Evolutionary conservation across 1,284 basidiomycete species (phyloP).

Genomic region (Ganoderma meredithae): DNA sequence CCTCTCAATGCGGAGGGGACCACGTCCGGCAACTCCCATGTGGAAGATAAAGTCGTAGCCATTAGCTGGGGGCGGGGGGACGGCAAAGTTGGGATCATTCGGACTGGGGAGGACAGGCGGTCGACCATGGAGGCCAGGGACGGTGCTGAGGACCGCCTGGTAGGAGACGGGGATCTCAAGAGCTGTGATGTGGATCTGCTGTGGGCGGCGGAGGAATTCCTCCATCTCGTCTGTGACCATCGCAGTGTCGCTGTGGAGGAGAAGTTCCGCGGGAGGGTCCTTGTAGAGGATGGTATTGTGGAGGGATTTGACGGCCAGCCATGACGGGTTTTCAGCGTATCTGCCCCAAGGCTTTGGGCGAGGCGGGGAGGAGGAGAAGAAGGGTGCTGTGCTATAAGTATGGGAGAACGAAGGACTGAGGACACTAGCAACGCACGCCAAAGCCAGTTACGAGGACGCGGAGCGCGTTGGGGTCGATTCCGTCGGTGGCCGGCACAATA

Average conservation of each 20-base stretch:
- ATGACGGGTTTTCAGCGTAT: slow-evolving; percentile 65
- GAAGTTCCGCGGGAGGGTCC: slow-evolving; percentile 46
- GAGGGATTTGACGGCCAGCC: slow-evolving; percentile 65
- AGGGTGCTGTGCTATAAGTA: slow-evolving; percentile 5
- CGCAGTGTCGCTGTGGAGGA: slow-evolving; percentile 30
- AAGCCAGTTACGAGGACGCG: slow-evolving; percentile 66
- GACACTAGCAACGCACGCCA: slow-evolving; percentile 51
- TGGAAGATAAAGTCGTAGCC: slow-evolving; percentile 83
- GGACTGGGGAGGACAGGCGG: slow-evolving; percentile 63
- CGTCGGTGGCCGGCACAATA: slow-evolving; percentile 27
- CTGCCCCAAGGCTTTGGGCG: slow-evolving; percentile 60
- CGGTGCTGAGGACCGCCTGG: slow-evolving; percentile 61
- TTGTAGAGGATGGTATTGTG: slow-evolving; percentile 58
- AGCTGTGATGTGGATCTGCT: slow-evolving; percentile 64
- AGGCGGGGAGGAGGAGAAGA: not conserved
- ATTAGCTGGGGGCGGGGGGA: slow-evolving; percentile 53
- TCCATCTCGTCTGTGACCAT: slow-evolving; percentile 39
- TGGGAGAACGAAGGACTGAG: slow-evolving; percentile 5
- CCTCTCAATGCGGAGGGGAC: slow-evolving; percentile 69
- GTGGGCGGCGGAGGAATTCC: slow-evolving; percentile 34
- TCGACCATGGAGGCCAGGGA: slow-evolving; percentile 66
- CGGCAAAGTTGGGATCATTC: slow-evolving; percentile 42
- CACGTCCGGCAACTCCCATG: slow-evolving; percentile 72
- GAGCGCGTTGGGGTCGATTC: slow-evolving; percentile 43
- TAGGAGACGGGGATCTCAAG: slow-evolving; percentile 70